Conservation (phyloP, 208 protist genomes). For the Crithidia fasciculata region DNA sequence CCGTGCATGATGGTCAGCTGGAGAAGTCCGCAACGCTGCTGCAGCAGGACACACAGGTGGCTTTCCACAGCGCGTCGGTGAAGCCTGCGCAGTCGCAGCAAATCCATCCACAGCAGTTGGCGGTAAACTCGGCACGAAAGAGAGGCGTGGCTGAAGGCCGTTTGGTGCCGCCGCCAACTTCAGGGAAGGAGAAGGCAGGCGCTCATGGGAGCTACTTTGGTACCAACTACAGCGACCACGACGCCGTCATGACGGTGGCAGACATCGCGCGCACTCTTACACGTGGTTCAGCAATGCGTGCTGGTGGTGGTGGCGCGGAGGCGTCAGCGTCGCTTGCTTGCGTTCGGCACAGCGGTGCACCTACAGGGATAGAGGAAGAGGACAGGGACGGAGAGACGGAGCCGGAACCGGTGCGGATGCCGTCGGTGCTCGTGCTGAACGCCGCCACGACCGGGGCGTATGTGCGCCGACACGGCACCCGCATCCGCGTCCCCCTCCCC, state of each 20-base stretch:
- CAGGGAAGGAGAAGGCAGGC: not conserved
- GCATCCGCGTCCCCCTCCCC: slow-evolving; percentile 14
- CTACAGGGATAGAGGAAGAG: not conserved
- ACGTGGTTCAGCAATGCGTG: not conserved
- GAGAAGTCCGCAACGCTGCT: not conserved
- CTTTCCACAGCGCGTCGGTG: not conserved
- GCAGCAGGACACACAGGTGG: not conserved
- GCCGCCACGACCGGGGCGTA: slow-evolving; percentile 11
- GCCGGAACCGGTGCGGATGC: slow-evolving; percentile 23
- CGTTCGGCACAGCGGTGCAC: not conserved
- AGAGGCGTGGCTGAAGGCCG: no score
- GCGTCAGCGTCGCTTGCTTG: not conserved
- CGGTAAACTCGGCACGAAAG: no score
- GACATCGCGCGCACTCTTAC: not conserved
- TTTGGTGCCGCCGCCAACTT: no score
- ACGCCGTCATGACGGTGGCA: not conserved
- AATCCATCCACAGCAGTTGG: not conserved
- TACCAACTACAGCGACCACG: slow-evolving; percentile 23
- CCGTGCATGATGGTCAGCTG: slow-evolving; percentile 4
- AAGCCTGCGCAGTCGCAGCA: not conserved
- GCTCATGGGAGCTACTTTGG: slow-evolving; percentile 24
- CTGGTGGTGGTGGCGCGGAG: not conserved
- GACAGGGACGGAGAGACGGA: not conserved
- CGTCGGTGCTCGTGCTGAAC: slow-evolving; percentile 31
- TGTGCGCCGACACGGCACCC: slow-evolving; percentile 18